Evolutionary conservation across 23 red algal species (phyloP), one percentile per base, ranked within the genome.

Genomic region (Agarophyton chilense): DNA sequence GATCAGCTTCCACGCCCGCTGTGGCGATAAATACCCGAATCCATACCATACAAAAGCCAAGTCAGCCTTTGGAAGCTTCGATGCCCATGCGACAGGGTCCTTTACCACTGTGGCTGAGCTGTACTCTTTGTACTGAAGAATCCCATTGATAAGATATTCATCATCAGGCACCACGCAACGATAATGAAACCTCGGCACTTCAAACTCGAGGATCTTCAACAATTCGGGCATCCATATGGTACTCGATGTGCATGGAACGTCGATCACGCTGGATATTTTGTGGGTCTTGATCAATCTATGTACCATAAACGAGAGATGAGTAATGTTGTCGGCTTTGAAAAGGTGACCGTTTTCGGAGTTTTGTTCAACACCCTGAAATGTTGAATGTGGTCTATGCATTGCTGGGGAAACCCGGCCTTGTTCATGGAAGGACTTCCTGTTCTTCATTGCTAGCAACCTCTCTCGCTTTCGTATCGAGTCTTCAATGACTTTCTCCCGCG

Each of bases 261-360:
- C 92, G 26, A 88, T 47, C 9, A 94, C 40, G 31, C 74, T 87
- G 26, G 64, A 38, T n/a, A 94, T 76, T 18, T 62, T 67, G 83
- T 94, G 78, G 16, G 56, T 89, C 52, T 75, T 70, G 32, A 94
- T 76, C 29, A 94, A 28, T 21, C 92, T 57, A 39, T 82, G 82
- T 55, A 94, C 55, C 84, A 89, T 89, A 35, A 61, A 94, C 61
- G 92, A 94, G 17, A 94, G 52, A 72, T 75, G 71, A 25, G 92
- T 89, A 2, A 89, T 40, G 55, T 94, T 74, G 50, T 94, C 91
- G 22, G 54, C 56, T 55, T 71, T 50, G 50, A 86, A 86, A 24
- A 86, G 18, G 13, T 86, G 60, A 35, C 43, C 35, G 50, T 86
- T 86, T 45, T 86, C 82, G 19, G 41, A 29, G n/a, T 53, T 70